Base-by-base conservation (phyloP, 805 yeast species). In the Priceomyces castillae region DNA sequence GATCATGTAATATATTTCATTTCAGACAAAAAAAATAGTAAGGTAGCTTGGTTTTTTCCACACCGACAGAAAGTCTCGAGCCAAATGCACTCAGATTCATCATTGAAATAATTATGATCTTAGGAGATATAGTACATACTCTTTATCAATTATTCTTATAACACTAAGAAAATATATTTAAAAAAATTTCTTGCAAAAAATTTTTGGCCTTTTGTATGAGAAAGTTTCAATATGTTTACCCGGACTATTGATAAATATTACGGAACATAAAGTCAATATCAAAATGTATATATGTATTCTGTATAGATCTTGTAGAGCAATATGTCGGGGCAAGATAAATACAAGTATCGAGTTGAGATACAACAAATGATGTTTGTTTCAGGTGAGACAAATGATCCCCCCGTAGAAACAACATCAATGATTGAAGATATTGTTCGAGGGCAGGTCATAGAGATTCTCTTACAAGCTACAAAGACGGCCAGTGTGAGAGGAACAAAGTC, bases 21-120 rank as follows among this genome's bases (percentile, higher is more conserved):
- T 49, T 82, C 86, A 81, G 86, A 79, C 78, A 74, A 70, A 72
- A 22, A n/a, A 22, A 70, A 69, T 73, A 65, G 45, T 80, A 77
- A 90, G 97, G 97, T 90, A 90, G 97, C 97, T 83, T 78, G 96
- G 81, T 75, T 87, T 86, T 87, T 87, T 90, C 97, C 96, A 90
- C 97, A 90, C 77, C 90, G 90, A 86, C 90, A 75, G 67, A 74
- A 76, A 64, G 86, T 86, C 96, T 89, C 95, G 96, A 90, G 97
- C 96, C 97, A 90, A 90, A 90, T 90, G 97, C 97, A 88, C 96
- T 90, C 97, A 71, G 71, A 53, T 84, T 87, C 96, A 87, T 87
- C 96, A 87, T 80, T 49, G 41, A 17, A 38, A 20, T 38, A 46
- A 43, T 44, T 40, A 40, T 12, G 35, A 35, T 23, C 42, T 28